phyloP scores from a whole-genome alignment of 2,329 filamentous ascomycete species.

The Penicillium sp. region DNA sequence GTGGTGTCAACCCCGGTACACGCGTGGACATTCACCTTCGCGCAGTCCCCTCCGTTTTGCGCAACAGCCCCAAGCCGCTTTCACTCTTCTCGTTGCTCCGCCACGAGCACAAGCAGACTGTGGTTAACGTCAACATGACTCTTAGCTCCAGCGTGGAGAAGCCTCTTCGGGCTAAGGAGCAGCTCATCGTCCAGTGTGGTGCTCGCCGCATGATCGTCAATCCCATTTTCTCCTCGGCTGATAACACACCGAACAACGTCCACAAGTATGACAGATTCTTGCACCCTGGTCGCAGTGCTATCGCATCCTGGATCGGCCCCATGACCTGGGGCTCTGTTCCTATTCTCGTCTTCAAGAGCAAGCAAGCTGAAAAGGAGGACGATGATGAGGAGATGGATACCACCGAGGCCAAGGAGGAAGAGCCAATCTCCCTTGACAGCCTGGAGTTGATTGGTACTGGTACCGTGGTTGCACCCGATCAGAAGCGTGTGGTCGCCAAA shows the following conservation, averaged over 20 bases:
- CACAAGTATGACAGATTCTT: slow-evolving; percentile 94
- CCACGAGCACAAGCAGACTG: slow-evolving; percentile 92
- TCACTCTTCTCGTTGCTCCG: slow-evolving; percentile 82
- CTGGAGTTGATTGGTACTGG: slow-evolving; percentile 81
- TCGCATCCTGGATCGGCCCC: slow-evolving; percentile 86
- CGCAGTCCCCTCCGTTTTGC: slow-evolving; percentile 56
- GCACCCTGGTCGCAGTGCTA: slow-evolving; percentile 83
- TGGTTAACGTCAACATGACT: slow-evolving; percentile 85
- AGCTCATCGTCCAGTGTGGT: slow-evolving; percentile 87
- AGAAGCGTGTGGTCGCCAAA: slow-evolving; percentile 81
- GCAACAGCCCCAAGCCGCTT: slow-evolving; percentile 57
- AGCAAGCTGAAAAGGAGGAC: slow-evolving; percentile 27
- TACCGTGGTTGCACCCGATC: slow-evolving; percentile 75
- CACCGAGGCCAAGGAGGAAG: slow-evolving; percentile 42
- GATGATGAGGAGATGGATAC: slow-evolving; percentile 44
- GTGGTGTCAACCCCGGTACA: slow-evolving; percentile 79
- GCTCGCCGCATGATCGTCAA: slow-evolving; percentile 83
- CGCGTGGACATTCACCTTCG: slow-evolving; percentile 76
- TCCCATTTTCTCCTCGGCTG: slow-evolving; percentile 84
- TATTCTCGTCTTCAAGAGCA: slow-evolving; percentile 76
- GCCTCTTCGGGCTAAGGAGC: slow-evolving; percentile 86
- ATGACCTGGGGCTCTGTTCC: slow-evolving; percentile 92
- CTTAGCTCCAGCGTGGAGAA: slow-evolving; percentile 72
- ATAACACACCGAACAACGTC: slow-evolving; percentile 90
- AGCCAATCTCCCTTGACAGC: slow-evolving; percentile 41